Conservation (phyloP, 2,329 filamentous ascomycete genomes). For the Calonectria fujianensis region DNA sequence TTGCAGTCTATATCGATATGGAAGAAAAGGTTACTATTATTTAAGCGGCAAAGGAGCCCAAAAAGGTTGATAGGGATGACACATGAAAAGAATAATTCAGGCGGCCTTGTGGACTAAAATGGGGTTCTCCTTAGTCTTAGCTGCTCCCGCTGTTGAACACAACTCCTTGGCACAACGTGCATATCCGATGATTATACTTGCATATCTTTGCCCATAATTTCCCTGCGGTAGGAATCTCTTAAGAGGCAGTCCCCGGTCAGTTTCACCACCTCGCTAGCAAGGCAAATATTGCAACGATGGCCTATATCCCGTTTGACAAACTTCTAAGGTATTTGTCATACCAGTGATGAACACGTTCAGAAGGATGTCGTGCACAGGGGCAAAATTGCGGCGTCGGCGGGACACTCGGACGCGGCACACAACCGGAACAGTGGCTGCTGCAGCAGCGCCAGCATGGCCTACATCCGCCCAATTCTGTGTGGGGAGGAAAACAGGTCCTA, state of each 20-base stretch:
- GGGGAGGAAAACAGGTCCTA: not conserved
- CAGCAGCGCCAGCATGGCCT: not conserved
- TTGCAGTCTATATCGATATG: constrained; percentile 21
- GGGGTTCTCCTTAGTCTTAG: no score
- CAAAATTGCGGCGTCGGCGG: not conserved
- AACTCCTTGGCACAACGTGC: no score
- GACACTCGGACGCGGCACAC: not conserved
- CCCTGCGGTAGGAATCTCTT: not conserved
- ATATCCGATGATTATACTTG: no score
- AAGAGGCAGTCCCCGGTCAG: not conserved
- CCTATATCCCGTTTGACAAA: no score
- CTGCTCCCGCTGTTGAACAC: no score
- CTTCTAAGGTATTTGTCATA: not conserved
- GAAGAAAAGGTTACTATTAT: not conserved
- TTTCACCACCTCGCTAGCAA: not conserved
- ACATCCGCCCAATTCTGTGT: not conserved
- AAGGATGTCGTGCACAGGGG: not conserved
- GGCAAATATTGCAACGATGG: not conserved
- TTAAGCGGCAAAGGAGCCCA: no score
- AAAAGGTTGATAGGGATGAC: no score
- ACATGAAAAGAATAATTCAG: no score
- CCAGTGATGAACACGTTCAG: not conserved
- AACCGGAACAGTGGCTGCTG: not conserved
- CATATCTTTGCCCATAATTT: not conserved
- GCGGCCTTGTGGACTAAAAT: no score